A percentile compares a stretch with the other conserved stretches of the same genome.
phyloP scores from a whole-genome alignment of 2,329 filamentous ascomycete species.

The Cladophialophora chaetospira region DNA sequence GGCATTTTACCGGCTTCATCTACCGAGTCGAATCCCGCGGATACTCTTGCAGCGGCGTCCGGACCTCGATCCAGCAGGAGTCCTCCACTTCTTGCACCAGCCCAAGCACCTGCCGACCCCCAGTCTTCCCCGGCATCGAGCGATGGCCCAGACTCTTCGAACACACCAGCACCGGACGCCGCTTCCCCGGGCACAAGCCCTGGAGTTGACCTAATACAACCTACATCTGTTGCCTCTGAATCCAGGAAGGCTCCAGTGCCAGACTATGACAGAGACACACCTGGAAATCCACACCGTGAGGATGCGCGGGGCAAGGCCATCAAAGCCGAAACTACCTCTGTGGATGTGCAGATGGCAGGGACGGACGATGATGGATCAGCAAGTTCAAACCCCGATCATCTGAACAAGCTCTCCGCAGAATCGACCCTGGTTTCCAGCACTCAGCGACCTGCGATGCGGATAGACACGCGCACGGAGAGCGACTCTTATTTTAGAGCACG shows the following conservation, averaged over 20 bases:
- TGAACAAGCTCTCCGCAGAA: conserved; percentile 2
- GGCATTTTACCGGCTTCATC: no score
- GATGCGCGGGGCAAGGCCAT: not conserved
- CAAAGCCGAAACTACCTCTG: not conserved
- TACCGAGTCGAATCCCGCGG: no score
- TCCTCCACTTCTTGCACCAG: conserved; percentile 16
- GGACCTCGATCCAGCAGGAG: conserved; percentile 6
- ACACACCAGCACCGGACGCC: conserved; percentile 69
- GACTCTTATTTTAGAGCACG: conserved; percentile 28
- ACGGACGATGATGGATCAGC: not conserved
- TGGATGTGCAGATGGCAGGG: conserved; percentile 21
- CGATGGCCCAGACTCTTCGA: conserved; percentile 67
- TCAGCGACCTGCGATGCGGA: conserved; percentile 26
- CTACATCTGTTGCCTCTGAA: conserved; percentile 5
- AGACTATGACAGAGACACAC: no score
- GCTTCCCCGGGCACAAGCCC: conserved; percentile 74
- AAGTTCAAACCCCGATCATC: not conserved
- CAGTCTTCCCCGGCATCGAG: conserved; percentile 64
- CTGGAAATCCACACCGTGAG: no score
- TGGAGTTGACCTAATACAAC: conserved; percentile 57
- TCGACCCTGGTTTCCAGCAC: not conserved
- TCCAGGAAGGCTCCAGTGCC: conserved; percentile 15
- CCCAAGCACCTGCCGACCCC: conserved; percentile 35
- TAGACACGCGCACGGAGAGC: conserved; percentile 28
- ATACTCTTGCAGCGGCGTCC: not conserved